Evolutionary conservation across 345 rosid genomes (phyloP), one percentile per base, ranked within the genome.

Genomic region (Microcos paniculata): DNA sequence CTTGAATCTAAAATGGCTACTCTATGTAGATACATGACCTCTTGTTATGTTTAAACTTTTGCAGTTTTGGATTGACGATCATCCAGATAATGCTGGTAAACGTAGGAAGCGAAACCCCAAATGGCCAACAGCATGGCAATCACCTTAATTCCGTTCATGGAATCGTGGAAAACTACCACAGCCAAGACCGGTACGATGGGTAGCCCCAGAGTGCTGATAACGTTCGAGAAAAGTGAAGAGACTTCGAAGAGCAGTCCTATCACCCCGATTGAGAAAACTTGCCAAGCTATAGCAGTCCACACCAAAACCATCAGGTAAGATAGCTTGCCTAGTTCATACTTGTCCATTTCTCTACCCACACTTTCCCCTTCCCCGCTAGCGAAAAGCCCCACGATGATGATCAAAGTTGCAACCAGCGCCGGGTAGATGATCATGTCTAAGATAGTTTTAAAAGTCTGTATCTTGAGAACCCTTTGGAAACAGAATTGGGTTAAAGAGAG

Each of bases 1-100:
- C n/a, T n/a, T n/a, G n/a, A n/a, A n/a, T n/a, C n/a, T n/a, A n/a
- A n/a, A n/a, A n/a, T n/a, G n/a, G 40, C 40, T 35, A 3, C 40
- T 5, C 19, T 15, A 30, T 30, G 14, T 8, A 62, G 2, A 64
- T 11, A 3, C 15, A 56, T 9, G 26, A 55, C 13, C 28, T 21
- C 28, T 55, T 23, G 28, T n/a, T 30, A 8, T 13, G 9, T 56
- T 33, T n/a, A 21, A 51, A n/a, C 31, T 35, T 24, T 23, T 55
- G 2, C 46, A 9, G 35, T 16, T 24, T 61, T 23, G 4, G 46
- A 61, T n/a, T 43, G 46, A 0, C 14, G 42, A 7, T 81, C 78
- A 62, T 81, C 83, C 3, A 73, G 75, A 26, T 77, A 81, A 21
- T 81, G 76, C 35, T 81, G 79, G 53, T 81, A 81, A 62, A 62